Percentiles rank a stretch among this genome's conserved stretches.
These are phyloP conservation scores for Trichoderma guizhouense DNA, from an alignment of 2,329 filamentous ascomycete genomes.

Conservation along the genomic window DNA sequence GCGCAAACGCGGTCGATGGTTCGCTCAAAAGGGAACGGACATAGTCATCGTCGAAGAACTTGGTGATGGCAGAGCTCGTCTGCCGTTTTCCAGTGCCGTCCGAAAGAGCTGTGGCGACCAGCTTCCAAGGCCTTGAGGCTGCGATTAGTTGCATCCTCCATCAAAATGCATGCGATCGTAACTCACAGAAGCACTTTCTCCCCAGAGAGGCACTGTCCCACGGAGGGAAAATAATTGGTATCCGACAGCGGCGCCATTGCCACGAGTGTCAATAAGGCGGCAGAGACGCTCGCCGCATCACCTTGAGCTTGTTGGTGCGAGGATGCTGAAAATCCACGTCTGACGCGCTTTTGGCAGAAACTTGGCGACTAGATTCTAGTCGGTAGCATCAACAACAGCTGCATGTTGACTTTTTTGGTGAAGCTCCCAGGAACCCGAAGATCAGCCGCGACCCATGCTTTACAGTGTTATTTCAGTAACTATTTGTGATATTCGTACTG, in stretches of 20 bases:
- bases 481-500: not conserved
- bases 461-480: not conserved
- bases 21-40: constrained; percentile 66
- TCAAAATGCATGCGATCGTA: not conserved
- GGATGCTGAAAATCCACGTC: constrained; percentile 24
- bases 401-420: constrained; percentile 21
- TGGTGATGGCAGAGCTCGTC: constrained; percentile 53
- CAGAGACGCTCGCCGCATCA: constrained; percentile 40
- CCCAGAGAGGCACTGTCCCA: constrained; percentile 81
- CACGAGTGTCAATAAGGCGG: constrained; percentile 48
- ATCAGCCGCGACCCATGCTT: constrained; percentile 3
- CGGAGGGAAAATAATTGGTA: constrained; percentile 73
- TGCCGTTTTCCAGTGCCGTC: constrained; percentile 57
- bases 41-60: constrained; percentile 69
- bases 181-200: constrained; percentile 76
- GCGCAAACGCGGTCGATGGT: constrained; percentile 65
- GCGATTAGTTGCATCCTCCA: constrained; percentile 24
- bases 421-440: constrained; percentile 18
- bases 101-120: constrained; percentile 52
- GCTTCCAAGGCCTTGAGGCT: constrained; percentile 57
- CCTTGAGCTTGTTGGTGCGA: constrained; percentile 27
- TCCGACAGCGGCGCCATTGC: constrained; percentile 70
- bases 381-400: constrained; percentile 15
- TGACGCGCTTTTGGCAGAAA: constrained; percentile 12
- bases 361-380: not conserved